These are phyloP conservation scores for Coniophora puteana DNA, from an alignment of 1,284 basidiomycete species.

Conservation along the genomic window DNA sequence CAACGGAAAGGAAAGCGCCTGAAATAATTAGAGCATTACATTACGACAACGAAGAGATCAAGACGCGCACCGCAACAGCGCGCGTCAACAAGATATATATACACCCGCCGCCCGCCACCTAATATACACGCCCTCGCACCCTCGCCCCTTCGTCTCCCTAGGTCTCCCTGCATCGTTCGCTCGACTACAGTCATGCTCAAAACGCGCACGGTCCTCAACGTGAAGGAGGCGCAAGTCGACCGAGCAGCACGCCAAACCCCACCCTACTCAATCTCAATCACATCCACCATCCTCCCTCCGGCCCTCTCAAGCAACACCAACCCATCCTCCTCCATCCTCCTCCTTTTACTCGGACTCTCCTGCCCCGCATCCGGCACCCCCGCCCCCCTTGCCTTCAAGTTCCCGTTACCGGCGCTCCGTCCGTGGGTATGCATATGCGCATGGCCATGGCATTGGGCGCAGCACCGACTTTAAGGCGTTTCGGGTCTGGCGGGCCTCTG, in stretches of 20 bases:
- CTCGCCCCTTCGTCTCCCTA: no score
- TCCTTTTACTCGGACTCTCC: slow-evolving; percentile 58
- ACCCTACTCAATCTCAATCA: slow-evolving; percentile 58
- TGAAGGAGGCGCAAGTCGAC: background rate
- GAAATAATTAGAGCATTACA: slow-evolving; percentile 3
- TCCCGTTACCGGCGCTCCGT: slow-evolving; percentile 17
- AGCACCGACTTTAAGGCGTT: slow-evolving; percentile 49
- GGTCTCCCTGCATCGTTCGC: no score
- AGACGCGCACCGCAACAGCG: no score
- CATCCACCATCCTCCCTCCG: slow-evolving; percentile 47
- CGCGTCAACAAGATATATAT: no score
- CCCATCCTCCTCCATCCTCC: slow-evolving; percentile 67
- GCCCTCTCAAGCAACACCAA: slow-evolving; percentile 60
- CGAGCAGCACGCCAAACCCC: background rate
- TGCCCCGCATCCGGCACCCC: slow-evolving; percentile 10
- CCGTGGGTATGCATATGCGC: no score
- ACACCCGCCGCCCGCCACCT: no score
- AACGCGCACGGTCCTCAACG: background rate
- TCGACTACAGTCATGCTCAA: no score
- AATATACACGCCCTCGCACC: no score
- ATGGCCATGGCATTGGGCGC: slow-evolving; percentile 55
- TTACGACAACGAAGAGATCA: no score
- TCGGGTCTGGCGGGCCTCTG: slow-evolving; percentile 40
- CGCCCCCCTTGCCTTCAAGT: no score
- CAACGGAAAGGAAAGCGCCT: no score